These are phyloP conservation scores for Candida hungchunana DNA, from an alignment of 805 yeast genomes.

Conservation along the genomic window DNA sequence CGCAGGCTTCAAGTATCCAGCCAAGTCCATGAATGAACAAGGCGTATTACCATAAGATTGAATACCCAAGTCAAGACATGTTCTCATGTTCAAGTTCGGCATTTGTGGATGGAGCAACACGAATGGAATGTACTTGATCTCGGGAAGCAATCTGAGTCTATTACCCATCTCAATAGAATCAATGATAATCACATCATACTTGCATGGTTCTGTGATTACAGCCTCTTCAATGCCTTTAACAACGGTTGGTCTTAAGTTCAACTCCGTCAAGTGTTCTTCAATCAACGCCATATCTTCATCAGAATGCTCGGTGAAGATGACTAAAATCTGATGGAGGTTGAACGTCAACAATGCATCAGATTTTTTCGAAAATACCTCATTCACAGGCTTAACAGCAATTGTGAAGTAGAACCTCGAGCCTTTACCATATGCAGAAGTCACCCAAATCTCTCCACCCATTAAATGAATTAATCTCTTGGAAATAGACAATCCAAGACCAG, in stretches of 20 bases:
- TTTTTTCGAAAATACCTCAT: slow-evolving; percentile 52
- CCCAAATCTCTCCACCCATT: slow-evolving; percentile 96
- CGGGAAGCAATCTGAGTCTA: slow-evolving; percentile 61
- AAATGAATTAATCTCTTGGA: slow-evolving; percentile 82
- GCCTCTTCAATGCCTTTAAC: slow-evolving; percentile 43
- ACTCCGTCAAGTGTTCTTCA: slow-evolving; percentile 42
- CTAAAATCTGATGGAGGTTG: slow-evolving; percentile 62
- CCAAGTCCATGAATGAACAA: slow-evolving; percentile 74
- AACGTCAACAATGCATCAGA: slow-evolving; percentile 71
- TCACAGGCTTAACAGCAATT: slow-evolving; percentile 70
- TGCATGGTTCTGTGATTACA: slow-evolving; percentile 48
- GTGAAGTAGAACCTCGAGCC: slow-evolving; percentile 86
- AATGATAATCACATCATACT: slow-evolving; percentile 79
- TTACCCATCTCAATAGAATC: slow-evolving; percentile 76
- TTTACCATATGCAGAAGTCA: slow-evolving; percentile 72
- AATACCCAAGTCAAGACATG: slow-evolving; percentile 81
- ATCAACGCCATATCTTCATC: slow-evolving; percentile 46
- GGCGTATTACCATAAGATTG: slow-evolving; percentile 88
- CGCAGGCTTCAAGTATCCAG: slow-evolving; percentile 81
- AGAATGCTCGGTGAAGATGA: slow-evolving; percentile 63
- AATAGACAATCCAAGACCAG: slow-evolving; percentile 84
- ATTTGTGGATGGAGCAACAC: slow-evolving; percentile 73
- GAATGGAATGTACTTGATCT: slow-evolving; percentile 80
- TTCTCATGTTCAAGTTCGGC: slow-evolving; percentile 74
- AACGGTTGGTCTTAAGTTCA: slow-evolving; percentile 60